Percentiles rank a stretch among this genome's conserved stretches.
Evolutionary conservation across 495 filamentous ascomycete genomes (phyloP).

Genomic region (Pseudevernia furfuracea): DNA sequence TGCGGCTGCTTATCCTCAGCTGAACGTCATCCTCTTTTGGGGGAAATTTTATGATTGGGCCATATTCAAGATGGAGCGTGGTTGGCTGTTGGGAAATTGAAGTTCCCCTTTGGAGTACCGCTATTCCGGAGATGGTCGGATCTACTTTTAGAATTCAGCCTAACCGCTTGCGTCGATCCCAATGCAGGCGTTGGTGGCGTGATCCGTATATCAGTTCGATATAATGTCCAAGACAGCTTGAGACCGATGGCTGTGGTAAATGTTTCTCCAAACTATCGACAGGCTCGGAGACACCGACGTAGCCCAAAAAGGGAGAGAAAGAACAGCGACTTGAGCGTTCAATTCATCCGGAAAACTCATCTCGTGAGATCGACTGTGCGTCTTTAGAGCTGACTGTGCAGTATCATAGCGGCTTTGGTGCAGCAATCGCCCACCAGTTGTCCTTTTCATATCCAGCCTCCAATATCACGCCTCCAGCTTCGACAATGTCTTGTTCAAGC

Average conservation of each 20-base stretch:
- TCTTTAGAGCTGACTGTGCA: not conserved
- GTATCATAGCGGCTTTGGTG: slow-evolving; percentile 22
- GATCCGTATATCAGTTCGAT: too few species aligned
- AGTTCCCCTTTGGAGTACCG: not conserved
- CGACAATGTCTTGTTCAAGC: slow-evolving; percentile 68
- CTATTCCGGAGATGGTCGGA: not conserved
- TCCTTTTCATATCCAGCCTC: slow-evolving; percentile 91
- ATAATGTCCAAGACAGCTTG: not conserved
- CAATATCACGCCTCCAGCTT: slow-evolving; percentile 67
- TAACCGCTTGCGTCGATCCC: not conserved
- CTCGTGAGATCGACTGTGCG: not conserved
- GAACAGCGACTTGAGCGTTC: not conserved
- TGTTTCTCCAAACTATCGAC: not conserved
- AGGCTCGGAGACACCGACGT: not conserved
- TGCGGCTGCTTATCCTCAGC: not conserved
- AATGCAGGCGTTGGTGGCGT: not conserved
- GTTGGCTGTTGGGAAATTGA: not conserved
- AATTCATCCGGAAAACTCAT: not conserved
- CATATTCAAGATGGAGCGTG: not conserved
- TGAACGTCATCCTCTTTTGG: not conserved
- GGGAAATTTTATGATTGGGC: not conserved
- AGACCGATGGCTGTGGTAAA: not conserved
- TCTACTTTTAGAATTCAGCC: not conserved
- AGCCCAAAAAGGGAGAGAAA: not conserved
- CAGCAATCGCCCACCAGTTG: slow-evolving; percentile 88